These are phyloP conservation scores for Biscogniauxia marginata DNA, from an alignment of 2,329 filamentous ascomycete species.

Conservation along the genomic window DNA sequence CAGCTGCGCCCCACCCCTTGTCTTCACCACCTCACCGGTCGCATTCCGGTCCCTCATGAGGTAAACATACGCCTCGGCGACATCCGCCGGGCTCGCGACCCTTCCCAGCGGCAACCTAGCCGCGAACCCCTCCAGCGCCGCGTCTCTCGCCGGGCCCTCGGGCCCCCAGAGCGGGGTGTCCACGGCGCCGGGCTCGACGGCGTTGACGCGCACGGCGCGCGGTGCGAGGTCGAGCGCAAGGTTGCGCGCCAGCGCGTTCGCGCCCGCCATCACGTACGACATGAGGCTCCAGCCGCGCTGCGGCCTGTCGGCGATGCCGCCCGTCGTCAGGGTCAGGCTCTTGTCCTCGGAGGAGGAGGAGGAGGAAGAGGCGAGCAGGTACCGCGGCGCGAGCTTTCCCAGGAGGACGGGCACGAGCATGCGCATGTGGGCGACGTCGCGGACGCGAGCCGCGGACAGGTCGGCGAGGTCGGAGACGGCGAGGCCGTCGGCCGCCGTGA, in stretches of 20 bases:
- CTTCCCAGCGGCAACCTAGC: slow-evolving; percentile 20
- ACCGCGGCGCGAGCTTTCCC: slow-evolving; percentile 31
- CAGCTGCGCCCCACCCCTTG: slow-evolving; percentile 25
- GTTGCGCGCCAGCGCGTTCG: slow-evolving; percentile 26
- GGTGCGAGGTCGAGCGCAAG: slow-evolving; percentile 31
- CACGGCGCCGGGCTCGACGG: slow-evolving; percentile 29
- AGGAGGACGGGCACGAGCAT: slow-evolving; percentile 34
- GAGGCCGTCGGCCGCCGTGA: slow-evolving; percentile 32
- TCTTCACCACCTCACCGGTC: slow-evolving; percentile 31
- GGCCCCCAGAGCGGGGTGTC: slow-evolving; percentile 28
- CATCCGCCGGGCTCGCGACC: slow-evolving; percentile 22
- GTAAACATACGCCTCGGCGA: slow-evolving; percentile 32
- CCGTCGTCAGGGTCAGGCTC: slow-evolving; percentile 27
- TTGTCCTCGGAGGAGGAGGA: slow-evolving; percentile 10
- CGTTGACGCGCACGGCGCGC: slow-evolving; percentile 25
- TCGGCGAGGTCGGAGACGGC: slow-evolving; percentile 16
- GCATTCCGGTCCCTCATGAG: slow-evolving; percentile 29
- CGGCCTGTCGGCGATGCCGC: slow-evolving; percentile 24
- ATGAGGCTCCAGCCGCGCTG: slow-evolving; percentile 20
- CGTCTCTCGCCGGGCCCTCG: slow-evolving; percentile 6
- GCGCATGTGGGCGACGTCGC: slow-evolving; percentile 29
- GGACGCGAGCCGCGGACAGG: slow-evolving; percentile 28
- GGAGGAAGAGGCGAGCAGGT: too few relatives aligned
- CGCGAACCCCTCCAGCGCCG: slow-evolving; percentile 12
- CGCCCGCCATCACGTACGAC: slow-evolving; percentile 23